A percentile compares a stretch with the other conserved stretches of the same genome.
Evolutionary conservation across 1,284 basidiomycete species (phyloP).

Genomic region (Phylloporus gajari): DNA sequence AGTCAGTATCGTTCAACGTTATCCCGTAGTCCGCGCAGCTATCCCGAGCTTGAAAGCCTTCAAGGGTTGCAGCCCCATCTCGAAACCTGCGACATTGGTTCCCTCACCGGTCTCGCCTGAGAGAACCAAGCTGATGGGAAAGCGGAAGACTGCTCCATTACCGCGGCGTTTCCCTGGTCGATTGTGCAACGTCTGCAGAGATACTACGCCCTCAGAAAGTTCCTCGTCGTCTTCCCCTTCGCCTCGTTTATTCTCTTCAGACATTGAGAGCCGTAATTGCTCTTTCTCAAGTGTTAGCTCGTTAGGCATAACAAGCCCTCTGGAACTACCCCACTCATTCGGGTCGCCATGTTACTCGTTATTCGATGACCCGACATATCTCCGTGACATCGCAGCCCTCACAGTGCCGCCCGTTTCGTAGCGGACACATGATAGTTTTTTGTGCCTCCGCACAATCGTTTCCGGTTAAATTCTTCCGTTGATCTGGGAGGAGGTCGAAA

Average conservation of each 20-base stretch:
- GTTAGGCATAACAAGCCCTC: not conserved
- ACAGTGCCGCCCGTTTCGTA: not conserved
- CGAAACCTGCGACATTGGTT: too few relatives aligned
- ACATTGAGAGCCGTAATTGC: constrained; percentile 4
- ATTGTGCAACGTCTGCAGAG: not conserved
- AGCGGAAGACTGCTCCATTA: constrained; percentile 23
- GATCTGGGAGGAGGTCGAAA: not conserved
- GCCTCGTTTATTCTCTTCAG: constrained; percentile 10
- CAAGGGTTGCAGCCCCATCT: too few relatives aligned
- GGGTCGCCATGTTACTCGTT: constrained; percentile 9
- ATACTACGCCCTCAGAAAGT: constrained; percentile 18
- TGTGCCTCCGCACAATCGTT: not conserved
- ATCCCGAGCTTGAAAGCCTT: too few relatives aligned
- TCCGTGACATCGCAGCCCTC: not conserved
- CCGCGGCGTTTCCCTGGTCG: constrained; percentile 15
- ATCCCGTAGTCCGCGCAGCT: too few relatives aligned
- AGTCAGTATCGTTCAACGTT: too few relatives aligned
- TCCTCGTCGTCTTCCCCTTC: constrained; percentile 17
- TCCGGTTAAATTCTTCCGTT: not conserved
- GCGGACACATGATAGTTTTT: not conserved
- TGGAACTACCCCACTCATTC: constrained; percentile 8
- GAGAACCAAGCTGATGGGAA: not conserved
- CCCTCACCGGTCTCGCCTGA: too few relatives aligned
- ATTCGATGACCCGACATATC: not conserved
- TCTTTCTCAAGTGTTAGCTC: constrained; percentile 15